Evolutionary conservation across 495 filamentous ascomycete genomes (phyloP), one percentile per base, ranked within the genome.

Genomic region (Hypoxylon intermedium): DNA sequence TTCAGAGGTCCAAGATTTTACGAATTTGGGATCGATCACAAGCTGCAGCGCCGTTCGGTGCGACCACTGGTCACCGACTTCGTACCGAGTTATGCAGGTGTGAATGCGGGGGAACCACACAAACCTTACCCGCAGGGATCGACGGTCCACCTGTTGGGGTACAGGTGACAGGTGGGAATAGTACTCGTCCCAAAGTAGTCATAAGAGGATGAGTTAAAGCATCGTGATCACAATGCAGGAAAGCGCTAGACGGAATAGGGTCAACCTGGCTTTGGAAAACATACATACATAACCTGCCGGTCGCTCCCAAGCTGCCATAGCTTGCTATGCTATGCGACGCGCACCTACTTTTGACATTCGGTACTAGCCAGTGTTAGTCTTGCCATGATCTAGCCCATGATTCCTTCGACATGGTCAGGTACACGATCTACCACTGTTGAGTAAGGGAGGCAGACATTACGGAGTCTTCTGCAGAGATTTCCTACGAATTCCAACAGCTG

Each of bases 171-270:
- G 51, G 37, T 65, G 16, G 52, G 53, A 53, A 56, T 53, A 31
- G 34, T 47, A 60, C 28, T 53, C 45, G 40, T 46, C 51, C 52
- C 34, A 56, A 60, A 65, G 33, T 40, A 60, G 56, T 51, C 51
- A 56, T 60, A 65, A 57, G 47, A 65, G 52, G 62, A 65, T 60
- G 56, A 38, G 42, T 65, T 60, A 57, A 60, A 65, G 56, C 52
- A 53, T 65, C 56, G 52, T 65, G 62, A 65, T 55, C 62, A 60
- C 51, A 57, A 65, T 60, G 36, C 46, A 33, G 62, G 41, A 48
- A 36, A 45, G 51, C 62, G 56, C 56, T 60, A 65, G 45, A 55
- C 46, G 28, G 46, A 65, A 57, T 50, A 57, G 52, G 52, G 34
- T 20, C 41, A 45, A 20, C 45, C 12, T 37, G 46, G 9, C 16